Evolutionary conservation across 148 eudicot species (phyloP), one percentile per base, ranked within the genome.

Genomic region (Gaultheria prostrata): DNA sequence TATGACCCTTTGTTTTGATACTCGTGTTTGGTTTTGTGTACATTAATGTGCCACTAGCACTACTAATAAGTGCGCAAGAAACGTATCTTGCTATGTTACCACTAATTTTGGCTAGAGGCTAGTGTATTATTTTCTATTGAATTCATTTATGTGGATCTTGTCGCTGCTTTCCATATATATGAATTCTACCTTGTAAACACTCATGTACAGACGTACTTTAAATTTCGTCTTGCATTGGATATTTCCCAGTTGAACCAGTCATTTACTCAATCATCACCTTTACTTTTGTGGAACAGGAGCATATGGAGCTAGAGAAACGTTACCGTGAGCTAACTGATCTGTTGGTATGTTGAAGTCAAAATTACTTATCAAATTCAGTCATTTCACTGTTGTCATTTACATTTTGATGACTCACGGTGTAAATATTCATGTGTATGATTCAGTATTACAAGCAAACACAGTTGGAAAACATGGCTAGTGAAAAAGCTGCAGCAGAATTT

Each of bases 391-490:
- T 12, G 43, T 65, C 28, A 74, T 10, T 35, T 21, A 75, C 24
- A 33, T 51, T 12, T 63, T 24, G 53, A 33, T 82, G 67, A 72
- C 78, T 50, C 2, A 21, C 30, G 6, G 3, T 51, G 3, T 53
- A n/a, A 21, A 1, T 82, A 51, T 79, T 35, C 46, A 17, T 56
- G 28, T 83, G 75, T 35, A 57, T 86, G 46, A 59, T 84, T 71
- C 84, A 97, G 99, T 97, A 97, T 85, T 95, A 95, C 92, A 97
- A 97, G 91, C 99, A 97, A 93, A 97, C 98, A 78, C 99, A 97
- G 83, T 86, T 97, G 77, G 99, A 97, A 93, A 89, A 93, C 39
- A 97, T 97, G 99, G 91, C 98, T 30, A 93, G 98, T 88, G 96
- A 93, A 90, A 97, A 97, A 89, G 95, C 99, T 89, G 99, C 99